Conservation (phyloP, 495 filamentous ascomycete genomes). For the Penicillium herquei region DNA sequence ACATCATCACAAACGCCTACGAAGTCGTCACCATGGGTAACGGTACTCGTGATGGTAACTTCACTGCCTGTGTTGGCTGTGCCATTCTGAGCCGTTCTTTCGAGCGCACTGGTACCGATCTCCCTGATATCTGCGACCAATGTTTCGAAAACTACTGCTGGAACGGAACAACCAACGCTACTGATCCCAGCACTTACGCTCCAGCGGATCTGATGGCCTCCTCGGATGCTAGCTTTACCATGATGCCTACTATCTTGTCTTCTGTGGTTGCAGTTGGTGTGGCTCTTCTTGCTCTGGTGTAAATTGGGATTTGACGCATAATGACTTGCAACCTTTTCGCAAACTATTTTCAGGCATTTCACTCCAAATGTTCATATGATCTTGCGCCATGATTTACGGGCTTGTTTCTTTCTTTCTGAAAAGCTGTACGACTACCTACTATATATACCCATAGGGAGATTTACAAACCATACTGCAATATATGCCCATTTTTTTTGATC, state of each 20-base stretch:
- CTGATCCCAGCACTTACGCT: constrained; percentile 26
- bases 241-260: constrained; percentile 21
- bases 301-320: constrained; percentile 1
- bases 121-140: constrained; percentile 64
- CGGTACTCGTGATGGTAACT: constrained; percentile 65
- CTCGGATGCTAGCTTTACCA: constrained; percentile 15
- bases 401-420: background rate
- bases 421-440: background rate
- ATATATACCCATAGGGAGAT: background rate
- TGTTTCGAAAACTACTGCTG: constrained; percentile 89
- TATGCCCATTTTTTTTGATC: too few relatives aligned
- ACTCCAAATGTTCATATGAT: too few relatives aligned
- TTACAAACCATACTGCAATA: background rate
- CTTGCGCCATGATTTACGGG: constrained; percentile 1
- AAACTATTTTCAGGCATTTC: background rate
- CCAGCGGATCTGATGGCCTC: constrained; percentile 24
- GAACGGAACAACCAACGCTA: constrained; percentile 37
- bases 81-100: constrained; percentile 78
- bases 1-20: constrained; percentile 81
- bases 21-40: constrained; percentile 81
- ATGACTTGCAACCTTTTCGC: background rate
- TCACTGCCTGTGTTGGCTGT: constrained; percentile 82
- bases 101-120: constrained; percentile 59
- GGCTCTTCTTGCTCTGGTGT: constrained; percentile 18
- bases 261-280: constrained; percentile 20